phyloP scores from a whole-genome alignment of 495 filamentous ascomycete genomes.

The Collariella sp. region DNA sequence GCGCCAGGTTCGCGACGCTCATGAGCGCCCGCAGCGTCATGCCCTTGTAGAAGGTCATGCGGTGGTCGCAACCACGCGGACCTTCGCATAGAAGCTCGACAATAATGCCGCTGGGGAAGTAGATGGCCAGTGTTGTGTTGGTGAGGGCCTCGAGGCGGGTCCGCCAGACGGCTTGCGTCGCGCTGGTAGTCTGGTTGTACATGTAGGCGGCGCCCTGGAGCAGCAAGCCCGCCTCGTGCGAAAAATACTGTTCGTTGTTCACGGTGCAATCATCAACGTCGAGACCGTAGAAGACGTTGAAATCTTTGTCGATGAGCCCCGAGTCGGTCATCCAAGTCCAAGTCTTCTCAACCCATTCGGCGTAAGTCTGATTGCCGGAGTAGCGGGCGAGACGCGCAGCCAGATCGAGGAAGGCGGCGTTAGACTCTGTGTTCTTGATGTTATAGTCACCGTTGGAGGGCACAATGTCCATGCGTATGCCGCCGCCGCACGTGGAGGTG shows the following conservation, averaged over 20 bases:
- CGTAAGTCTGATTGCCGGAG: slow-evolving; percentile 70
- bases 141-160: slow-evolving; percentile 50
- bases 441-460: slow-evolving; percentile 63
- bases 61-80: slow-evolving; percentile 51
- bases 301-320: slow-evolving; percentile 55
- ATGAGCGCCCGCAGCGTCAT: slow-evolving; percentile 70
- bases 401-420: slow-evolving; percentile 68
- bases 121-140: slow-evolving; percentile 47
- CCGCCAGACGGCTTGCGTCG: slow-evolving; percentile 40
- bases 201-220: slow-evolving; percentile 65
- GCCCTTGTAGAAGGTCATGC: slow-evolving; percentile 71
- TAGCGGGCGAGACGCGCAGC: slow-evolving; percentile 66
- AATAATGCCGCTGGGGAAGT: slow-evolving; percentile 47
- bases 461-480: slow-evolving; percentile 71
- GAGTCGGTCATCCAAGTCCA: slow-evolving; percentile 62
- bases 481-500: slow-evolving; percentile 54
- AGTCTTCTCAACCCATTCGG: slow-evolving; percentile 60
- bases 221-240: slow-evolving; percentile 64
- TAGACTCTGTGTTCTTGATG: slow-evolving; percentile 64
- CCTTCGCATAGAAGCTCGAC: slow-evolving; percentile 60
- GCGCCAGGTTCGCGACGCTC: slow-evolving; percentile 56
- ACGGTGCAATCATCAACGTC: slow-evolving; percentile 54
- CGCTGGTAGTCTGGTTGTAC: slow-evolving; percentile 50
- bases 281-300: slow-evolving; percentile 60
- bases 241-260: slow-evolving; percentile 54